Conservation (phyloP, 306 rosid species). For the Vigna trinervia region DNA sequence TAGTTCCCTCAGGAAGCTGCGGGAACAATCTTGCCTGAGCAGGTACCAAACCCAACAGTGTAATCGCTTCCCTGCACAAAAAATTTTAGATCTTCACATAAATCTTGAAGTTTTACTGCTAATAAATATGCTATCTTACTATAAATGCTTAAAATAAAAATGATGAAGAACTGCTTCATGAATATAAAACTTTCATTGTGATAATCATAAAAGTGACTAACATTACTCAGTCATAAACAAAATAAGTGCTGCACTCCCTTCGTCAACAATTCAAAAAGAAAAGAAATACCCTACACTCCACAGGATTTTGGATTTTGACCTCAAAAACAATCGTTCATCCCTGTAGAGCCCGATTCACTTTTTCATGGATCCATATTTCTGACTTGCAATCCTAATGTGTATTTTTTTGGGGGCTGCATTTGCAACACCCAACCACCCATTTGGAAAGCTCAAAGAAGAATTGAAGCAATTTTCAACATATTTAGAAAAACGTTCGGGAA, state of each 20-base stretch:
- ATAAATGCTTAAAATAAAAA: not conserved
- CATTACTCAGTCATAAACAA: slow-evolving; percentile 3
- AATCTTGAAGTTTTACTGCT: not conserved
- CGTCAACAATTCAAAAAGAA: not conserved
- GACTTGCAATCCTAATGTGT: not conserved
- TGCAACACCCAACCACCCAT: not conserved
- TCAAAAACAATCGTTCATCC: not conserved
- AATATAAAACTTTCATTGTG: not conserved
- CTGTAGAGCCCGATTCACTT: not conserved
- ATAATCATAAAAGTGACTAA: not conserved
- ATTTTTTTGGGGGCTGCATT: not conserved
- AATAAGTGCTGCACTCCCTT: not conserved
- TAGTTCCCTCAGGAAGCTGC: slow-evolving; percentile 50
- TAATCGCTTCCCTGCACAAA: slow-evolving; percentile 77
- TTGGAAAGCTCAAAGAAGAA: not conserved
- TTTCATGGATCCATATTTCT: too few relatives aligned
- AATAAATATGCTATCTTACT: not conserved
- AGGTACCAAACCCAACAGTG: slow-evolving; percentile 84
- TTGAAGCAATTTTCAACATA: not conserved
- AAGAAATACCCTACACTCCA: not conserved
- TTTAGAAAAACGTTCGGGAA: not conserved
- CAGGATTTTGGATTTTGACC: not conserved
- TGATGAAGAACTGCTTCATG: slow-evolving; percentile 1
- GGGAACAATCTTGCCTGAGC: slow-evolving; percentile 82
- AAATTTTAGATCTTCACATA: slow-evolving; percentile 16